Evolutionary conservation across 176 grass and related monocot genomes (phyloP), one percentile per base, ranked within the genome.

Genomic region (Rhynchospora breviuscula): DNA sequence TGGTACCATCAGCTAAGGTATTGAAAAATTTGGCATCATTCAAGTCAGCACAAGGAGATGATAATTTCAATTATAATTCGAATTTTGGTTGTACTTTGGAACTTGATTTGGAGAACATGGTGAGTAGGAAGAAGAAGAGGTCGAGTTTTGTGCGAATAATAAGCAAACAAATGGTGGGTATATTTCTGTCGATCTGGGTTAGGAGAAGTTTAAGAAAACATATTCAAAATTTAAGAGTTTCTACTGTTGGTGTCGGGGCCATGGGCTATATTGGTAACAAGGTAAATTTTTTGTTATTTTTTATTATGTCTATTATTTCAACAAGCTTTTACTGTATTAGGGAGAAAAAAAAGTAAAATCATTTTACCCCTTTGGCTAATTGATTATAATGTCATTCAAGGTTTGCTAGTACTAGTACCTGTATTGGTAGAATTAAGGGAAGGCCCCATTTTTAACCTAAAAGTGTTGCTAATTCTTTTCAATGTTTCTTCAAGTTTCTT

Each of bases 241-340:
- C 95, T 71, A 92, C 90, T 62, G 87, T 92, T n/a, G 95, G 95
- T 87, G 92, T 97, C 17, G 92, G 95, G 10, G 90, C 87, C 6
- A 90, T 97, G 89, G 92, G 95, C 75, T 97, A 97, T 82, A 97
- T 94, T 48, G 95, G 95, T 45, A 97, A 97, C 71, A 97, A 97
- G 92, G 92, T 73, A 43, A 76, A 43, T 4, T 63, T 22, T 5
- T 77, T 62, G 44, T 17, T 44, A 59, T 3, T 82, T 74, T 21
- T 12, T n/a, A 47, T 17, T 29, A 81, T 54, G 57, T 22, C 12
- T 43, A 66, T 44, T 40, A 63, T 49, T 51, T 29, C 62, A 54
- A 53, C 10, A 29, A 26, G 18, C 47, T 1, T 22, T 7, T 21
- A 72, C 68, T 72, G 9, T 48, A 9, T 18, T 22, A 47, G 1